Conservation (phyloP, 768 basidiomycete species). For the Hydnum rufescens region DNA sequence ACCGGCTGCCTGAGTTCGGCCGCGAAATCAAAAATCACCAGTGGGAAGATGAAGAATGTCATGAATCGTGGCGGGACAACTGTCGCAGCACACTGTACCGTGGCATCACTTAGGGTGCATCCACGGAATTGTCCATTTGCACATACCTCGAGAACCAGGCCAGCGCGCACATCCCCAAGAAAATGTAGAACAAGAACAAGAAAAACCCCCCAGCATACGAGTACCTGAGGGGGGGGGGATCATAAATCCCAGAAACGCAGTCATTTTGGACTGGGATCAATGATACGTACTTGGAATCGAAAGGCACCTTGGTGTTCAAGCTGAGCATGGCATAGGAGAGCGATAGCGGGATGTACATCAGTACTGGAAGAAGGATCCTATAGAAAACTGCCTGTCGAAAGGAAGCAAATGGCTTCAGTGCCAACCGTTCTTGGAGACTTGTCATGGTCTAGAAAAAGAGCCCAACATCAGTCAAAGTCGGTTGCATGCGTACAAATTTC, state of each 20-base stretch:
- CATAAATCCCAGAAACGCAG: too few relatives aligned
- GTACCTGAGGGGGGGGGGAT: slow-evolving; percentile 14
- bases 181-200: slow-evolving; percentile 18
- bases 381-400: slow-evolving; percentile 10
- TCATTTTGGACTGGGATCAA: too few relatives aligned
- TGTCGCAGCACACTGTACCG: slow-evolving; percentile 17
- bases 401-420: neutral
- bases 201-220: slow-evolving; percentile 15
- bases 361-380: slow-evolving; percentile 18
- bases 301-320: slow-evolving; percentile 25
- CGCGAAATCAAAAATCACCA: too few relatives aligned
- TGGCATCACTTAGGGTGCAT: too few relatives aligned
- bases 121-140: too few relatives aligned
- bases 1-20: too few relatives aligned
- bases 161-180: slow-evolving; percentile 15
- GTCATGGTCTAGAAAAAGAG: too few relatives aligned
- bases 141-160: too few relatives aligned
- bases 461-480: too few relatives aligned
- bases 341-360: slow-evolving; percentile 21
- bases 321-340: slow-evolving; percentile 26
- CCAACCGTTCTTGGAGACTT: neutral
- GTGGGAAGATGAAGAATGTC: slow-evolving; percentile 14
- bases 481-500: too few relatives aligned
- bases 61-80: slow-evolving; percentile 15
- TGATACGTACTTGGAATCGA: too few relatives aligned